Base-by-base conservation (phyloP, 495 filamentous ascomycete species). In the Hyaloscypha hepaticicola region DNA sequence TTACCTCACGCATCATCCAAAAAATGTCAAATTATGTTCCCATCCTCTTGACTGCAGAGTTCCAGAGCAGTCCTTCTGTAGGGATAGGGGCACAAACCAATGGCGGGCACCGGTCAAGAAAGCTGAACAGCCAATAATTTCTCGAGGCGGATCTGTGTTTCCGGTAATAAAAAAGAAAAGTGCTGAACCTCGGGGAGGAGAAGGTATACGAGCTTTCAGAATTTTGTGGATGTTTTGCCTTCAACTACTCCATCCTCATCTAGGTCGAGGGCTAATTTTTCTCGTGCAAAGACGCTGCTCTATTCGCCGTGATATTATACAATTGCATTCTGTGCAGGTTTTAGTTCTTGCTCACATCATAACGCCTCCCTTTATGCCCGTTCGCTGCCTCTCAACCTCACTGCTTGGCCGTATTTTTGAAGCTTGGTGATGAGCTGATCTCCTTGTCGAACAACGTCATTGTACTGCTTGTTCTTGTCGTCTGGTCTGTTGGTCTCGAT, bases 401-500 rank as follows among this genome's bases (percentile, higher is more conserved):
- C 95, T 3, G 94, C 89, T 79, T 99, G 95, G 24, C 95, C 95
- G 73, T 97, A 99, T 80, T 98, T 99, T 79, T 99, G 95, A 58
- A 99, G 81, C 82, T 99, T 99, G 65, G 96, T 99, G 75, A 99
- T 97, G 55, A 99, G 79, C 70, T 94, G 88, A 78, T 99, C 95
- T 28, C 95, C 95, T 72, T 97, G 94, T 81, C 93, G 95, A 56
- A 99, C 92, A 34, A 97, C 91, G 72, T 97, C 95, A 56, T 93
- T 87, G 75, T 98, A 99, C 77, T 99, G 95, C 81, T 96, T 96
- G 82, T 97, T 97, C 85, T 98, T 98, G 76, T 96, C 92, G 72
- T 97, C 96, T 4, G 95, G 93, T 57, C 96, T 83, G 78, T 96
- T 96, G 27, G 94, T 99, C 82, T 98, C 96, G 72, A 99, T 97